Evolutionary conservation across 129 eudicot genomes (phyloP).

Genomic region (Heracleum sosnowskyi): DNA sequence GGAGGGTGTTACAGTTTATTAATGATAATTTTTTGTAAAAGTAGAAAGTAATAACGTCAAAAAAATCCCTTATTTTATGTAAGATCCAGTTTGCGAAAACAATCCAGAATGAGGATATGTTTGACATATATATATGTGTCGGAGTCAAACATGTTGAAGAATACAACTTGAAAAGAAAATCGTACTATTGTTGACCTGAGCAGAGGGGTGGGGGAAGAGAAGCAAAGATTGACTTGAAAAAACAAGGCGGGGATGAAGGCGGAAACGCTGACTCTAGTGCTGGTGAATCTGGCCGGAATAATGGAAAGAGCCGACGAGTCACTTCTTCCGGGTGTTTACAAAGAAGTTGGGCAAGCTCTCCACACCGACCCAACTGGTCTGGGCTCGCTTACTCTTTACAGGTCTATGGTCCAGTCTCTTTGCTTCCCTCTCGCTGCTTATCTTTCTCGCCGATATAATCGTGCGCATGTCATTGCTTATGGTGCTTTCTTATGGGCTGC

Average conservation of each 20-base stretch:
- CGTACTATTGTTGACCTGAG: too few species aligned
- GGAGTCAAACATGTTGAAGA: too few species aligned
- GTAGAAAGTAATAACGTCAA: too few species aligned
- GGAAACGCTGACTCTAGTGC: not conserved
- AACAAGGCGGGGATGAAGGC: conserved; percentile 1
- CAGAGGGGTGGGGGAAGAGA: too few species aligned
- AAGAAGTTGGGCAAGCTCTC: not conserved
- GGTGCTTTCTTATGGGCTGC: conserved; percentile 10
- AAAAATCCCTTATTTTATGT: too few species aligned
- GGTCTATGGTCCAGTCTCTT: conserved; percentile 10
- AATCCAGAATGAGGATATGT: too few species aligned
- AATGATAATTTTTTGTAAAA: too few species aligned
- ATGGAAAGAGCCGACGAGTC: conserved; percentile 10
- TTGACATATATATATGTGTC: too few species aligned
- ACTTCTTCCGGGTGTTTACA: conserved; percentile 1
- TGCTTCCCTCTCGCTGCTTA: conserved; percentile 9
- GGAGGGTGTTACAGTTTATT: too few species aligned
- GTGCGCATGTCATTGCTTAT: conserved; percentile 6
- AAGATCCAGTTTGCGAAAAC: too few species aligned
- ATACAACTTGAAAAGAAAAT: too few species aligned
- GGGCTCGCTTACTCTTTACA: not conserved
- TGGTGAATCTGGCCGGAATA: conserved; percentile 9
- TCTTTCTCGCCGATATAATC: not conserved
- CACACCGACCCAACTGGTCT: not conserved
- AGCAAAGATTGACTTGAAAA: too few species aligned